Conservation (phyloP, 23 red algal genomes). For the Agarophyton chilense region DNA sequence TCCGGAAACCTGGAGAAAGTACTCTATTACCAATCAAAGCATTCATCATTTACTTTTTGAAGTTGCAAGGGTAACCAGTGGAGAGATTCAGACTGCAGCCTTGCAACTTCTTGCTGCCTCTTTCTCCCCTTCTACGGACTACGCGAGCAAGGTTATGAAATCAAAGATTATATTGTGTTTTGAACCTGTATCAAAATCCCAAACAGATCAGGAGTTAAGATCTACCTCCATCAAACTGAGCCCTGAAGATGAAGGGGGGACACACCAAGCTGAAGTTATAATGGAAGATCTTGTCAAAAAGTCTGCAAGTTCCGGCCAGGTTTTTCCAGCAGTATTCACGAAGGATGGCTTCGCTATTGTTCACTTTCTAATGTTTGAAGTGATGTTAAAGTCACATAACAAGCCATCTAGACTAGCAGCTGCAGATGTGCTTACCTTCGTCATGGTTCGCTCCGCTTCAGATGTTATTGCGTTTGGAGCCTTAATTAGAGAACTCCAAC, state of each 20-base stretch:
- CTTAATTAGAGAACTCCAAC: constrained; percentile 18
- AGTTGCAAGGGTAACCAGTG: background rate
- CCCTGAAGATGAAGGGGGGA: background rate
- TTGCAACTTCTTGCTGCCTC: constrained; percentile 44
- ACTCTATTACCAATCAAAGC: background rate
- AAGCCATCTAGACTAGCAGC: constrained; percentile 25
- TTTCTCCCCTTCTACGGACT: constrained; percentile 23
- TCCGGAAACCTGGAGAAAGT: constrained; percentile 59
- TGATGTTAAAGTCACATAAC: constrained; percentile 56
- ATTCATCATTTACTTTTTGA: background rate
- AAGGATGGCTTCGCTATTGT: background rate
- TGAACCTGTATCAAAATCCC: background rate
- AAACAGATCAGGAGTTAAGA: background rate
- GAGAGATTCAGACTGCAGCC: constrained; percentile 26
- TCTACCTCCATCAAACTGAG: background rate
- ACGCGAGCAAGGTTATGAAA: constrained; percentile 41
- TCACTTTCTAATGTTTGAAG: constrained; percentile 41
- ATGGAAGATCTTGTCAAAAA: background rate
- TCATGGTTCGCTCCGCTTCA: constrained; percentile 13
- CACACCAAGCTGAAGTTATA: background rate
- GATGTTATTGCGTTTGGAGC: background rate
- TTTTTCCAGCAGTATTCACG: background rate
- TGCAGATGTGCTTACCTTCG: constrained; percentile 39
- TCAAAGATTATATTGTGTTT: background rate
- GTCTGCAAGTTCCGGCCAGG: background rate